phyloP scores from a whole-genome alignment of 306 rosid genomes.

The Dryas alaskensis region DNA sequence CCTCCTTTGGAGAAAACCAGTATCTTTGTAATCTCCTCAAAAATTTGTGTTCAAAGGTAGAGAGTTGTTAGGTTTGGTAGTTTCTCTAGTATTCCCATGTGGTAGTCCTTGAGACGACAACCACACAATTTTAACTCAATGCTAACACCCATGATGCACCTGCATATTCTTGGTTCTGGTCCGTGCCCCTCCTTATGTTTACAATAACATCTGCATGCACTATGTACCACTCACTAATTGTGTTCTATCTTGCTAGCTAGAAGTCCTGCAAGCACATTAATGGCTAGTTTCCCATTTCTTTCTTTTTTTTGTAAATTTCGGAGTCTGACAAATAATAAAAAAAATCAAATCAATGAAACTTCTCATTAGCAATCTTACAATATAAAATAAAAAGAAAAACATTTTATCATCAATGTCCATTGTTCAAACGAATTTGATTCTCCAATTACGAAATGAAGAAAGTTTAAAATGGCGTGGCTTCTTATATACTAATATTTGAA shows the following conservation, averaged over 20 bases:
- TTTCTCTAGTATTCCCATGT: constrained; percentile 42
- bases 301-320: too few relatives aligned
- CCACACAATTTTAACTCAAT: constrained; percentile 40
- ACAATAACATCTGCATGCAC: constrained; percentile 21
- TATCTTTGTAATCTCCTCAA: constrained; percentile 23
- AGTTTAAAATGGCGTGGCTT: too few relatives aligned
- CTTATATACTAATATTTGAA: too few relatives aligned
- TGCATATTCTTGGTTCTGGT: constrained; percentile 17
- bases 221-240: constrained; percentile 22
- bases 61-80: constrained; percentile 42
- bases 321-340: not conserved
- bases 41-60: constrained; percentile 17
- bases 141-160: constrained; percentile 33
- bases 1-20: constrained; percentile 35
- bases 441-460: too few relatives aligned
- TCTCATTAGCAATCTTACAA: too few relatives aligned
- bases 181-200: constrained; percentile 20
- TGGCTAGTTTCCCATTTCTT: not conserved
- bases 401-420: too few relatives aligned
- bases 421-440: too few relatives aligned
- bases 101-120: constrained; percentile 40
- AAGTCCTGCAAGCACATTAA: constrained; percentile 3
- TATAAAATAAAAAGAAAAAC: too few relatives aligned
- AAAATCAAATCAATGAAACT: not conserved
- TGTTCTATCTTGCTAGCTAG: not conserved